A percentile compares a stretch with the other conserved stretches of the same genome.
These are phyloP conservation scores for Colletotrichum orbiculare DNA, from an alignment of 2,329 filamentous ascomycete species.

Conservation along the genomic window DNA sequence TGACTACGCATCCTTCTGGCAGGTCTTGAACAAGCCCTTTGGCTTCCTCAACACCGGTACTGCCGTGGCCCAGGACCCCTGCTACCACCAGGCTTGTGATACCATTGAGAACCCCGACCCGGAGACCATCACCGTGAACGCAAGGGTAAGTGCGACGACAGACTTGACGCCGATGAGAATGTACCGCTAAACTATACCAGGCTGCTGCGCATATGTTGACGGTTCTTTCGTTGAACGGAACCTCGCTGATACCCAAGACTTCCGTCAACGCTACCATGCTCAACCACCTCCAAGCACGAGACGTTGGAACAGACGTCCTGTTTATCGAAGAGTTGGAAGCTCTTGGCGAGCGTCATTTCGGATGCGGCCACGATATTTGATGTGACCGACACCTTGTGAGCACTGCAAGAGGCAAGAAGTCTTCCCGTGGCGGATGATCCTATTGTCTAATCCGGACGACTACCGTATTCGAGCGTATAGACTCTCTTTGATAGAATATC, in stretches of 20 bases:
- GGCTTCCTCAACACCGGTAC: constrained; percentile 71
- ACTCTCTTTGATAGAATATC: too few species aligned
- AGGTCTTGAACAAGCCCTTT: constrained; percentile 62
- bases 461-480: too few species aligned
- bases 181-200: constrained; percentile 11
- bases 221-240: constrained; percentile 44
- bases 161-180: rapidly evolving
- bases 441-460: too few species aligned
- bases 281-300: constrained; percentile 36
- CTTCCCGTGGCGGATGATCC: too few species aligned
- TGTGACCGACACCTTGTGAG: not conserved
- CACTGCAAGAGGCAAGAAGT: too few species aligned
- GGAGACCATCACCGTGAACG: constrained; percentile 48
- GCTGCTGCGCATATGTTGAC: constrained; percentile 48
- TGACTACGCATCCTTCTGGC: constrained; percentile 71
- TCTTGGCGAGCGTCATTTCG: constrained; percentile 48
- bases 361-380: constrained; percentile 47
- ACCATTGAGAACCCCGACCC: constrained; percentile 52
- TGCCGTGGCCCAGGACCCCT: constrained; percentile 55
- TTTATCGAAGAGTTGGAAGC: constrained; percentile 48
- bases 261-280: constrained; percentile 41
- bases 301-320: constrained; percentile 36
- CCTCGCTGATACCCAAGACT: constrained; percentile 46
- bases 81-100: constrained; percentile 53
- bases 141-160: constrained; percentile 36